Evolutionary conservation across 2,329 filamentous ascomycete genomes (phyloP).

Genomic region (Akanthomyces lecanii): DNA sequence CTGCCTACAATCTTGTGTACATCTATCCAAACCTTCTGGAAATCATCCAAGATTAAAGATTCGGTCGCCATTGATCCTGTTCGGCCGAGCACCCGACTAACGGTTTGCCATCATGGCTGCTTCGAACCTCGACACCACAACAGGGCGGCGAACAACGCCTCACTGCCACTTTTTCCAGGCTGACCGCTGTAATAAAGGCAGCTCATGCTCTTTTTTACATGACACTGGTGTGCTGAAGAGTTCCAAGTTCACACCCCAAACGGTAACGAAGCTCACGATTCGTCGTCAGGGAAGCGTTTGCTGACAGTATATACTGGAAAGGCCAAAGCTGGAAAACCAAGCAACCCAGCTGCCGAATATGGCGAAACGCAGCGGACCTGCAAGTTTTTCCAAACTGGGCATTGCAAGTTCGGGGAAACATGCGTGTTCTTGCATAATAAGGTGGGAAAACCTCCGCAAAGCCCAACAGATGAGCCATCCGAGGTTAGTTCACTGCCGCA

Average conservation of each 20-base stretch:
- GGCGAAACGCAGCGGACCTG: background rate
- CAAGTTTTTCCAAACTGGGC: background rate
- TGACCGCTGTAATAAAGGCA: background rate
- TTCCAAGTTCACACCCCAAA: background rate
- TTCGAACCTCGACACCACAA: too few relatives aligned
- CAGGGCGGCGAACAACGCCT: background rate
- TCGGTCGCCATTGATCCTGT: too few relatives aligned
- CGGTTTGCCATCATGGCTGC: too few relatives aligned
- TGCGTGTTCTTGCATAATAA: background rate
- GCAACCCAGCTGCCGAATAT: background rate
- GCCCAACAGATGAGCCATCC: background rate
- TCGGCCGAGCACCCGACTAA: too few relatives aligned
- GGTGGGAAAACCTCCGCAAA: background rate
- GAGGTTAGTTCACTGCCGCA: background rate
- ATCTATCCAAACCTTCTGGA: too few relatives aligned
- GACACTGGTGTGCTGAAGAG: background rate
- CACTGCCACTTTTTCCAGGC: background rate
- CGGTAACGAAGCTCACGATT: background rate
- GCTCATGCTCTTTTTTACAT: background rate
- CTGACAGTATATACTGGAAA: background rate
- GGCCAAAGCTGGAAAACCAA: background rate
- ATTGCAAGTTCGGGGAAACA: background rate
- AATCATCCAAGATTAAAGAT: too few relatives aligned
- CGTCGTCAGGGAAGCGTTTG: background rate
- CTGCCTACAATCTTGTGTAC: too few relatives aligned